These are phyloP conservation scores for Spiraea crenata DNA, from an alignment of 331 rosid genomes.

Conservation along the genomic window DNA sequence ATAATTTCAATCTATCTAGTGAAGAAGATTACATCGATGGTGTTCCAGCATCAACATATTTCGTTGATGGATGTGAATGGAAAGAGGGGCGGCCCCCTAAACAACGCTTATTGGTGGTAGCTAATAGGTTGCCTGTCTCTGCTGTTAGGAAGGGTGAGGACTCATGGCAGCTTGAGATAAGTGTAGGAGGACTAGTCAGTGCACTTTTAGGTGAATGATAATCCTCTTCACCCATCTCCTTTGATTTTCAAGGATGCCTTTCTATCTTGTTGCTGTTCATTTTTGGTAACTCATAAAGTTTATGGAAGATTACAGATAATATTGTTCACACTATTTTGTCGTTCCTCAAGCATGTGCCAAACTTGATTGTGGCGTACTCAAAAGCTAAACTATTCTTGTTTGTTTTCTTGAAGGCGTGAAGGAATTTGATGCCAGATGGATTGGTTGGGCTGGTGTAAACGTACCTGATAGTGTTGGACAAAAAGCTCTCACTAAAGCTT, in stretches of 20 bases:
- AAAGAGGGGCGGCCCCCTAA: conserved; percentile 54
- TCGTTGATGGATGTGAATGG: conserved; percentile 44
- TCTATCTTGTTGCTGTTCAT: background rate
- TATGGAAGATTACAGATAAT: background rate
- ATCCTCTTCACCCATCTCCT: conserved; percentile 26
- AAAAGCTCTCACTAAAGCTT: conserved; percentile 67
- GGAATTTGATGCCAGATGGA: conserved; percentile 97
- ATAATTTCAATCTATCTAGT: conserved; percentile 22
- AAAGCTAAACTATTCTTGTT: conserved; percentile 25
- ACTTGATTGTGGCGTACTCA: background rate
- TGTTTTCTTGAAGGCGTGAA: conserved; percentile 70
- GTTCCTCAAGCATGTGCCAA: background rate
- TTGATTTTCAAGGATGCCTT: conserved; percentile 14
- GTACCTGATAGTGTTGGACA: conserved; percentile 86
- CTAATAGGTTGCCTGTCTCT: conserved; percentile 92
- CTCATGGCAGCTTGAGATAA: conserved; percentile 79
- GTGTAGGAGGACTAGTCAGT: conserved; percentile 93
- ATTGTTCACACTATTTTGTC: background rate
- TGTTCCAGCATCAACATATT: conserved; percentile 24
- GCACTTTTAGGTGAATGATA: conserved; percentile 80
- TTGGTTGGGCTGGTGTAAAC: conserved; percentile 97
- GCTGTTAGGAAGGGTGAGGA: conserved; percentile 84
- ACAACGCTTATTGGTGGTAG: conserved; percentile 91
- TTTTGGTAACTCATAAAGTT: background rate
- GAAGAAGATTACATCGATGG: conserved; percentile 63